phyloP scores from a whole-genome alignment of 1,284 basidiomycete genomes.

The Apiotrichum sp. region DNA sequence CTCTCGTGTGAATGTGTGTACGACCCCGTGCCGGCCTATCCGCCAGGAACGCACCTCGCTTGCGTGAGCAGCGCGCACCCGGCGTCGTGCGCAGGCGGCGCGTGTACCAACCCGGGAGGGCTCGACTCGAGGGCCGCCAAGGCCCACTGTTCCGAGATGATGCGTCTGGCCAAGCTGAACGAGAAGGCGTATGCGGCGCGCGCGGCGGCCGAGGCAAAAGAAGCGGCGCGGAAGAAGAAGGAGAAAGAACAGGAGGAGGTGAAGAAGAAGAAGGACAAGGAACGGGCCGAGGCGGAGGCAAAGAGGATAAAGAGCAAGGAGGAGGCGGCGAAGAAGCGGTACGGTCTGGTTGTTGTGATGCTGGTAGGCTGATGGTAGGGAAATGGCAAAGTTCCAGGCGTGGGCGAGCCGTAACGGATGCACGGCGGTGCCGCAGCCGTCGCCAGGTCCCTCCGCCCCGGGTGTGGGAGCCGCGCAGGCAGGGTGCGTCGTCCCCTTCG shows the following conservation, averaged over 20 bases:
- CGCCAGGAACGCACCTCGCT: background rate
- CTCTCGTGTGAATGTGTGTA: background rate
- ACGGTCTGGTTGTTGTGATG: background rate
- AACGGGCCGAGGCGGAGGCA: conserved; percentile 15
- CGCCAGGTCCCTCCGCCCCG: too few relatives aligned
- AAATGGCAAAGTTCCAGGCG: conserved; percentile 1
- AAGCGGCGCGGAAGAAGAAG: conserved; percentile 1
- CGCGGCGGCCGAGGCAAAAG: background rate
- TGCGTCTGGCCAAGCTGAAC: conserved; percentile 7
- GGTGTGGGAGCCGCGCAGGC: too few relatives aligned
- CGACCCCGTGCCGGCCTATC: background rate
- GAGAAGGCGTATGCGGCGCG: conserved; percentile 10
- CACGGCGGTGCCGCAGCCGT: conserved; percentile 13
- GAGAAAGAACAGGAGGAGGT: conserved; percentile 1
- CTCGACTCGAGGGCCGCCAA: background rate
- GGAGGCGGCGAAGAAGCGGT: background rate
- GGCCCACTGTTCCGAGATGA: background rate
- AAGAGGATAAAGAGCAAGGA: conserved; percentile 2
- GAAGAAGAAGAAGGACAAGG: conserved; percentile 5
- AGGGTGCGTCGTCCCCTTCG: too few relatives aligned
- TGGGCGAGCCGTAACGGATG: background rate
- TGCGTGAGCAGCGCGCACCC: background rate
- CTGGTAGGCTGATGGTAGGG: background rate
- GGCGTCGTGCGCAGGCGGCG: background rate
- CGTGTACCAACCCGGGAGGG: background rate